These are phyloP conservation scores for Trametes hirsuta DNA, from an alignment of 1,284 basidiomycete species.

Conservation along the genomic window DNA sequence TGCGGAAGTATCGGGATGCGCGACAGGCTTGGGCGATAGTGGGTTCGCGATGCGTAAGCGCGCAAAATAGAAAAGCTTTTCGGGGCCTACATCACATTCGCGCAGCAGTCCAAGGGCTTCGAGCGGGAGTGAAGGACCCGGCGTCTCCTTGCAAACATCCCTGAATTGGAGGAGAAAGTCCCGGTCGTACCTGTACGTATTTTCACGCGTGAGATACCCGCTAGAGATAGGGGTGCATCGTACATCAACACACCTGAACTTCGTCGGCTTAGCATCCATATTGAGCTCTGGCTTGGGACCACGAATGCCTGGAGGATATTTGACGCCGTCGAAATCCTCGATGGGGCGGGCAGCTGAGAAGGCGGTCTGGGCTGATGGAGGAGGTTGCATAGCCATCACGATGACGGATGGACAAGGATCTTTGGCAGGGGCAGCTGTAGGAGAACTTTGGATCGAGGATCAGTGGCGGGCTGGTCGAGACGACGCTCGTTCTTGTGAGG, in stretches of 20 bases:
- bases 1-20: too few relatives aligned
- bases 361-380: too few relatives aligned
- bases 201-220: not conserved
- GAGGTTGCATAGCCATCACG: too few relatives aligned
- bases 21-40: too few relatives aligned
- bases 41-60: too few relatives aligned
- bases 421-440: too few relatives aligned
- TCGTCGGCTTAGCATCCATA: constrained; percentile 80
- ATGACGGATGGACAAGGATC: too few relatives aligned
- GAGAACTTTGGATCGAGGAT: too few relatives aligned
- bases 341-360: constrained; percentile 26
- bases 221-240: not conserved
- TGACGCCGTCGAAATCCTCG: constrained; percentile 40
- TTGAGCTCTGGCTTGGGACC: constrained; percentile 86
- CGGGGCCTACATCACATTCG: constrained; percentile 34
- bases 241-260: constrained; percentile 69
- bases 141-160: constrained; percentile 92
- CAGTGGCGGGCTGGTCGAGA: too few relatives aligned
- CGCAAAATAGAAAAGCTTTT: too few relatives aligned
- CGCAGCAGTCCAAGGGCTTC: constrained; percentile 11
- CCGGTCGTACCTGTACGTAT: constrained; percentile 80
- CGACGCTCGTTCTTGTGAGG: too few relatives aligned
- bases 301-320: constrained; percentile 83
- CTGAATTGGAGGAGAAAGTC: constrained; percentile 98
- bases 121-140: constrained; percentile 68